These are phyloP conservation scores for Xylaria hypoxylon DNA, from an alignment of 2,329 filamentous ascomycete genomes.

Conservation along the genomic window DNA sequence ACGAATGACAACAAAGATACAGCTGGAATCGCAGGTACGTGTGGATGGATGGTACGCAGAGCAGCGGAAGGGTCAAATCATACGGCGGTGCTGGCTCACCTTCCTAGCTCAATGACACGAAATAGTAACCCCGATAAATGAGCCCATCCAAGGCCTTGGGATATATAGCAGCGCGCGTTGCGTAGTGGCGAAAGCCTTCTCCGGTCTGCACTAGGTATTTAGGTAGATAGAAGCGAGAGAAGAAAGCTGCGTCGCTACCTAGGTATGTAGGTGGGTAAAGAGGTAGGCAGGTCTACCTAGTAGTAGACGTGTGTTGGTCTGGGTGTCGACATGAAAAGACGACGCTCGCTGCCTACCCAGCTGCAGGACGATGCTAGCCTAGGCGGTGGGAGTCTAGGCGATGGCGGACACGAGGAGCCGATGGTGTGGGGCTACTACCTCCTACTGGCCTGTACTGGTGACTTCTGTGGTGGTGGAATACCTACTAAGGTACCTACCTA, in stretches of 20 bases:
- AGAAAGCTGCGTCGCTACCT: neutral
- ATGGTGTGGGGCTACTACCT: neutral
- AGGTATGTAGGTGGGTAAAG: neutral
- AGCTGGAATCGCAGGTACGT: slow-evolving; percentile 21
- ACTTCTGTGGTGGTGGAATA: neutral
- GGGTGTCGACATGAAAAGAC: neutral
- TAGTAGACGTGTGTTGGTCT: too few species aligned
- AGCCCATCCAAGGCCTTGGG: slow-evolving; percentile 21
- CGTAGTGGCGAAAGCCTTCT: slow-evolving; percentile 1
- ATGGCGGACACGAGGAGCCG: slow-evolving; percentile 6
- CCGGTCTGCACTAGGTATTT: neutral
- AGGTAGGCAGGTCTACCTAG: too few species aligned
- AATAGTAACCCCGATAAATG: slow-evolving; percentile 21
- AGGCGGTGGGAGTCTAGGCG: neutral
- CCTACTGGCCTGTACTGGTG: too few species aligned
- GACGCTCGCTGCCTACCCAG: slow-evolving; percentile 9
- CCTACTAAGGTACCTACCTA: too few species aligned
- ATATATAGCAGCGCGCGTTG: slow-evolving; percentile 15
- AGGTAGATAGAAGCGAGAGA: slow-evolving; percentile 1
- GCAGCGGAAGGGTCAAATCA: slow-evolving; percentile 41
- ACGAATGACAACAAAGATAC: slow-evolving; percentile 20
- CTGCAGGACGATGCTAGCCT: slow-evolving; percentile 9
- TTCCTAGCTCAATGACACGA: slow-evolving; percentile 44
- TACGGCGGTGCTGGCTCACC: slow-evolving; percentile 49
- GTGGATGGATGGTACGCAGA: slow-evolving; percentile 26